Base-by-base conservation (phyloP, 768 basidiomycete genomes). In the Termitomyces sp. region DNA sequence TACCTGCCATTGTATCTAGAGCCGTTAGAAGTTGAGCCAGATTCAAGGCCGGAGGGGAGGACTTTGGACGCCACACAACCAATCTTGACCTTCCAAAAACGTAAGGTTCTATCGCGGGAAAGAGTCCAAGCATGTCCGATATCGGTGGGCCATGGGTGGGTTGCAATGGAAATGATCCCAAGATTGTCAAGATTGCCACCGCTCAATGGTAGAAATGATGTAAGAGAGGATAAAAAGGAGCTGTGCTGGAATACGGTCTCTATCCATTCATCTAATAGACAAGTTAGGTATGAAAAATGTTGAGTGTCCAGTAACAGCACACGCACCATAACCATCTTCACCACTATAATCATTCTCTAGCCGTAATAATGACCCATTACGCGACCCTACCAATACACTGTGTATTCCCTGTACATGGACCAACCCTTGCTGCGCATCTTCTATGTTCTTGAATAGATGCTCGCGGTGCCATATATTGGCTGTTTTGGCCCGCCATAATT, bases 31-130 rank as follows among this genome's bases (percentile, higher is more conserved):
- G 59, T 68, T 52, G 72, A 68, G 3, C 74, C 68, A 16, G 63
- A 58, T 58, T 70, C 71, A 60, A 71, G 70, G 36, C 72, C 68
- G 31, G 67, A 66, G 12, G 81, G 75, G 44, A 90, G 71, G 12
- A 74, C 69, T 66, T 81, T 86, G 32, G 82, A 81, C 31, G 85
- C 80, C n/a, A 87, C 79, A 66, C 90, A 88, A 44, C 86, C 86
- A 55, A 83, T 76, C 68, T 87, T 83, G 29, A 86, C 79, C 61
- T 89, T 88, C 94, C 94, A 98, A 43, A 90, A 76, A 39, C 93
- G 82, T 42, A 98, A 76, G 34, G 86, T 87, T 55, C 89, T 81
- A 74, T 97, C 93, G 55, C 93, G 80, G 9, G 94, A 94, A 42
- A 98, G 79, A 1, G 93, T 87, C 83, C 92, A 96, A 22, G 88